A percentile compares a stretch with the other conserved stretches of the same genome.
These are phyloP conservation scores for Boletus reticulatus DNA, from an alignment of 768 basidiomycete species.

Conservation along the genomic window DNA sequence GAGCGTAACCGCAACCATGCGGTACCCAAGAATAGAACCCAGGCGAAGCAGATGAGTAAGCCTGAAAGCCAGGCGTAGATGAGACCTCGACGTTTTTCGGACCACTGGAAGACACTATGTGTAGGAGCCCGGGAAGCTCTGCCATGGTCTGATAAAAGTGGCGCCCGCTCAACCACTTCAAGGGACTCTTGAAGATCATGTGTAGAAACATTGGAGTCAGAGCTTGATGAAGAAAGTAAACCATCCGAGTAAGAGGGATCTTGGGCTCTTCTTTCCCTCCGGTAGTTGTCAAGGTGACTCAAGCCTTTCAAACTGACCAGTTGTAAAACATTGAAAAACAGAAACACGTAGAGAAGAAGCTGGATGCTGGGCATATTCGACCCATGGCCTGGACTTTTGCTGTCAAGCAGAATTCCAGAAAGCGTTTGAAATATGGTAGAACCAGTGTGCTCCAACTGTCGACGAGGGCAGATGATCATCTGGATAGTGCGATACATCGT, in stretches of 20 bases:
- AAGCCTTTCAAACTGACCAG: slow-evolving; percentile 50
- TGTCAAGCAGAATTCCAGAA: slow-evolving; percentile 67
- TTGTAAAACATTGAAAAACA: slow-evolving; percentile 57
- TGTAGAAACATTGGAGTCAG: neutral
- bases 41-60: slow-evolving; percentile 47
- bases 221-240: neutral
- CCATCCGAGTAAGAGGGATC: slow-evolving; percentile 15
- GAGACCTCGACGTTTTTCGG: slow-evolving; percentile 48
- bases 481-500: neutral
- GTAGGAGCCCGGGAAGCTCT: slow-evolving; percentile 6
- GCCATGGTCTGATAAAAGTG: slow-evolving; percentile 7
- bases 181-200: neutral
- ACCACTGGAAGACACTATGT: slow-evolving; percentile 20
- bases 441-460: slow-evolving; percentile 71
- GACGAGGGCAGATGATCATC: neutral
- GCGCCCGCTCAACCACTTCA: slow-evolving; percentile 9
- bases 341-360: slow-evolving; percentile 54
- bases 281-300: slow-evolving; percentile 44
- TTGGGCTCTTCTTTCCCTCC: slow-evolving; percentile 27
- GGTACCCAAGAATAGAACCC: slow-evolving; percentile 63
- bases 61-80: slow-evolving; percentile 45
- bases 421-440: slow-evolving; percentile 71
- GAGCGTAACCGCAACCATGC: slow-evolving; percentile 57
- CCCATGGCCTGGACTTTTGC: neutral
- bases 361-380: slow-evolving; percentile 35